Base-by-base conservation (phyloP, 2,329 filamentous ascomycete genomes). In the Fusarium sp. region DNA sequence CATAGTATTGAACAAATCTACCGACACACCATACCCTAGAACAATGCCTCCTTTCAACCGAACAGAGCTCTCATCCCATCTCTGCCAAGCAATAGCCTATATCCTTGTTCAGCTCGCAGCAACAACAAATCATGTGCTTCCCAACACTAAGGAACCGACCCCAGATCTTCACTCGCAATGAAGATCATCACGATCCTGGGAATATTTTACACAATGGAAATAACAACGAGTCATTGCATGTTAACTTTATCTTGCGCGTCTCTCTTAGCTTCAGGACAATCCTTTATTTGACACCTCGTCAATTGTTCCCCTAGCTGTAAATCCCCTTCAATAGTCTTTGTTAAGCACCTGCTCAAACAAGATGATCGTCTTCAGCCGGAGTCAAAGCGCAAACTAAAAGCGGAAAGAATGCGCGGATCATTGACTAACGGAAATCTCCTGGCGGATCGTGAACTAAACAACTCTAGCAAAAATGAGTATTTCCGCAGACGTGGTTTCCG, bases 401-500 rank as follows among this genome's bases (percentile, higher is more conserved):
- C 22, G 18, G n/a, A 30, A 34, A 30, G 47, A 24, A 16, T 38
- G 22, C 32, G 32, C 16, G 8, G 27, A n/a, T 51, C 30, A 11
- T n/a, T 38, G 20, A 34, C 34, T 52, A 40, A 22, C 18, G 22
- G 22, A 45, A 22, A 30, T 8, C 20, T 52, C 24, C 25, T 32
- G 9, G 18, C 16, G 18, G 25, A 34, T 13, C 15, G 34, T 38
- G 4, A 38, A 12, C 34, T n/a, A 38, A 38, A 38, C 1, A n/a
- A 12, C 10, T 38, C 34, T 51, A 63, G 41, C 20, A 25, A 32
- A 38, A 4, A 15, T 10, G 27, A 32, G 43, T 27, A 46, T 52
- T 61, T 52, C 55, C 55, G 62, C 6, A 38, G 46, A 60, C 47
- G 47, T 51, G 30, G 62, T 55, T 62, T 48, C 62, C 38, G 25